Conservation (phyloP, 805 yeast species). For the Spathaspora gorwiae region DNA sequence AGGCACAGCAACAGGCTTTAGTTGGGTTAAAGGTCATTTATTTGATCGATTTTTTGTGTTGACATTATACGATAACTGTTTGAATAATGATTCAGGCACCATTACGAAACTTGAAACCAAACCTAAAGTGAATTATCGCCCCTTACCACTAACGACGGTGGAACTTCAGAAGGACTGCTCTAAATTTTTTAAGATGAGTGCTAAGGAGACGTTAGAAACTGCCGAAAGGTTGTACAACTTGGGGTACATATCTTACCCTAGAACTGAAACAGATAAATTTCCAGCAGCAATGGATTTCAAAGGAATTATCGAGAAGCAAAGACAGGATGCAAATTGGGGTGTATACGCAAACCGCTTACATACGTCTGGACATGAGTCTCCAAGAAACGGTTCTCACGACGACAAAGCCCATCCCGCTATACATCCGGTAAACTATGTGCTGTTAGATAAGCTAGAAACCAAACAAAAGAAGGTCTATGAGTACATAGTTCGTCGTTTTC, state of each 20-base stretch:
- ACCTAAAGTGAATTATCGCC: slow-evolving; percentile 74
- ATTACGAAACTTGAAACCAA: slow-evolving; percentile 49
- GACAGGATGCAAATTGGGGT: slow-evolving; percentile 62
- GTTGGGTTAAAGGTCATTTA: slow-evolving; percentile 70
- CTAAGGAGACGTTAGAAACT: slow-evolving; percentile 65
- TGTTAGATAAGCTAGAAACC: slow-evolving; percentile 20
- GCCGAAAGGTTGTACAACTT: slow-evolving; percentile 85
- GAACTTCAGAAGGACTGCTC: slow-evolving; percentile 88
- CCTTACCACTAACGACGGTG: slow-evolving; percentile 91
- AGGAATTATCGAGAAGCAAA: slow-evolving; percentile 58
- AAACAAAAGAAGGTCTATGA: slow-evolving; percentile 76
- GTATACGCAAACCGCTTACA: slow-evolving; percentile 48
- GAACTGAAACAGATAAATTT: slow-evolving; percentile 93
- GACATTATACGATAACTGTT: slow-evolving; percentile 64
- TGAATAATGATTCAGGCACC: slow-evolving; percentile 42
- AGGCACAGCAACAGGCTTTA: slow-evolving; percentile 38
- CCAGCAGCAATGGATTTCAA: slow-evolving; percentile 72
- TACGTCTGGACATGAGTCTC: slow-evolving; percentile 48
- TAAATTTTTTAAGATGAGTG: slow-evolving; percentile 64
- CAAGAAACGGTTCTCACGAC: slow-evolving; percentile 77
- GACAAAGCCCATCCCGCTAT: slow-evolving; percentile 99
- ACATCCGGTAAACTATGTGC: slow-evolving; percentile 67
- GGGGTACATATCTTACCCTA: slow-evolving; percentile 90
- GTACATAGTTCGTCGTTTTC: slow-evolving; percentile 75
- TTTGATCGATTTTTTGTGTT: slow-evolving; percentile 69